A percentile compares a stretch with the other conserved stretches of the same genome.
These are phyloP conservation scores for Gracilariopsis chorda DNA, from an alignment of 23 red algal species.

Conservation along the genomic window DNA sequence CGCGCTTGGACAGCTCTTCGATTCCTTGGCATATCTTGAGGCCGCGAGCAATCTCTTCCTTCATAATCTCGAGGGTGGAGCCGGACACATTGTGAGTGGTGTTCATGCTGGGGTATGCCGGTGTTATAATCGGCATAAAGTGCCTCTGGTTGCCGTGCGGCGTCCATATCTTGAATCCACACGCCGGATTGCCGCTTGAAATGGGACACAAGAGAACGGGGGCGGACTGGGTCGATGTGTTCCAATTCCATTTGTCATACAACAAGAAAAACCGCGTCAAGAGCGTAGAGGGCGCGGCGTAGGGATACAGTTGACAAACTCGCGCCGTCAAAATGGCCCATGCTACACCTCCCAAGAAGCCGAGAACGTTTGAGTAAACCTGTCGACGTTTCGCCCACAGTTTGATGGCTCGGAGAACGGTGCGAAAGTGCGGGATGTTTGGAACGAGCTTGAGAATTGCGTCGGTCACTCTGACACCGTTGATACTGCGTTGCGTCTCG, in stretches of 20 bases:
- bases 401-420: constrained; percentile 92
- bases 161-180: constrained; percentile 87
- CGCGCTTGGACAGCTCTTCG: constrained; percentile 23
- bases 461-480: constrained; percentile 98
- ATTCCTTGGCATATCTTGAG: constrained; percentile 49
- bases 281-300: constrained; percentile 75
- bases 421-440: constrained; percentile 89
- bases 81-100: constrained; percentile 96
- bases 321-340: constrained; percentile 96
- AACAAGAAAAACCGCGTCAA: constrained; percentile 87
- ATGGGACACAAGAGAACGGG: constrained; percentile 92
- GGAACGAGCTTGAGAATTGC: constrained; percentile 94
- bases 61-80: constrained; percentile 82
- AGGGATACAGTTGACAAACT: constrained; percentile 98
- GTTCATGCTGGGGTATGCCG: constrained; percentile 98
- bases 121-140: constrained; percentile 99
- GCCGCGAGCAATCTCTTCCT: constrained; percentile 86
- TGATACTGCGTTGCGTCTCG: constrained; percentile 95
- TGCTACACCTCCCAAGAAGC: constrained; percentile 95
- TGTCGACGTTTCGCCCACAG: constrained; percentile 97
- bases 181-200: constrained; percentile 70
- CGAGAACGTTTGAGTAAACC: constrained; percentile 94
- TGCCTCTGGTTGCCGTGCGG: constrained; percentile 85
- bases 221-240: constrained; percentile 54
- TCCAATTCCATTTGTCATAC: constrained; percentile 98